A percentile compares a stretch with the other conserved stretches of the same genome.
Evolutionary conservation across 768 basidiomycete genomes (phyloP).

Genomic region (Exidia glandulosa): DNA sequence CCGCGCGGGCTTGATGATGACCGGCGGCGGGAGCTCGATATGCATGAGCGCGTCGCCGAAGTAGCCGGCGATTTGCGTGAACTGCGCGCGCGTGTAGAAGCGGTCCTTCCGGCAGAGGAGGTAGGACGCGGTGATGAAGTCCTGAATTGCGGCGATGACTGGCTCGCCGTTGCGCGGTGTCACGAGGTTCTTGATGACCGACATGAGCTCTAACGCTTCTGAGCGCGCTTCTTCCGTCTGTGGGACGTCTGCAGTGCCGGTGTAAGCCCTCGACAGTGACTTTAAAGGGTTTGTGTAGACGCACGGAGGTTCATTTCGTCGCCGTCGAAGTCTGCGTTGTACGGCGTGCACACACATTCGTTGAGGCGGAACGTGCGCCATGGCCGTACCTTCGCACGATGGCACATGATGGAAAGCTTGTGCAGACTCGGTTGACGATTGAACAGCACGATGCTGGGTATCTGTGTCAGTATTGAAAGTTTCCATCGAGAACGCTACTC

Average conservation of each 20-base stretch:
- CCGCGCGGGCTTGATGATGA: conserved; percentile 83
- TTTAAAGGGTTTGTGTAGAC: conserved; percentile 17
- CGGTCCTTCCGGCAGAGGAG: conserved; percentile 86
- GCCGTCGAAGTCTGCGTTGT: conserved; percentile 99
- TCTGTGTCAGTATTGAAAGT: background rate
- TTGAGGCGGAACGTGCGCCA: conserved; percentile 97
- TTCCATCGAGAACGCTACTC: conserved; percentile 12
- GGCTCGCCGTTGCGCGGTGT: conserved; percentile 98
- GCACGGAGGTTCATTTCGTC: conserved; percentile 99
- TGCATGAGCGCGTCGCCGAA: conserved; percentile 83
- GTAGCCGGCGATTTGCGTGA: conserved; percentile 94
- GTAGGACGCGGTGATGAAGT: conserved; percentile 98
- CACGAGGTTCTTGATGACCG: conserved; percentile 90
- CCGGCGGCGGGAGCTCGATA: conserved; percentile 91
- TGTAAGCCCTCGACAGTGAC: conserved; percentile 1
- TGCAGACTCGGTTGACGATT: conserved; percentile 98
- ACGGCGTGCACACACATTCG: conserved; percentile 98
- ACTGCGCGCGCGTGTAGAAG: conserved; percentile 88
- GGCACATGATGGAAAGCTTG: conserved; percentile 99
- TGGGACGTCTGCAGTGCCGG: conserved; percentile 63
- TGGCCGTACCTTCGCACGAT: conserved; percentile 88
- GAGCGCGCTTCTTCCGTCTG: conserved; percentile 98
- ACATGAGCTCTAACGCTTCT: conserved; percentile 96
- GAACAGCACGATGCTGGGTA: conserved; percentile 75
- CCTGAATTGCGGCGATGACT: conserved; percentile 98